Conservation (phyloP, 139 green algal species). For the Prasinococcaceae sp. region DNA sequence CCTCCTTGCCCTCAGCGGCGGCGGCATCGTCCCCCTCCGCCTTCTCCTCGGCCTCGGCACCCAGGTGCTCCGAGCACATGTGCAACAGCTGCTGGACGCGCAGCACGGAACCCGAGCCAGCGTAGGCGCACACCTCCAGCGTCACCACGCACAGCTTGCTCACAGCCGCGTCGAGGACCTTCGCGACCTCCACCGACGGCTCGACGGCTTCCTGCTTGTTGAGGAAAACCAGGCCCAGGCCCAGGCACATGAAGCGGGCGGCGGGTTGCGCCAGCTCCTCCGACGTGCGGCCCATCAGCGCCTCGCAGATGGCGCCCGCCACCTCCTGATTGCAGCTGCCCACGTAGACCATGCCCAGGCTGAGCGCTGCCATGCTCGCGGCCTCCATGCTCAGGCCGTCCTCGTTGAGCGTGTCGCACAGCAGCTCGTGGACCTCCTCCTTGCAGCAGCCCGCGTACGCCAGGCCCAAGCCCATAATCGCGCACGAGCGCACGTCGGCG, state of each 20-base stretch:
- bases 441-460: conserved; percentile 83
- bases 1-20: background rate
- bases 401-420: conserved; percentile 54
- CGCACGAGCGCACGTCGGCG: conserved; percentile 46
- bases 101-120: conserved; percentile 90
- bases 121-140: conserved; percentile 79
- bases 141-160: conserved; percentile 50
- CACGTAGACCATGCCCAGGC: conserved; percentile 79
- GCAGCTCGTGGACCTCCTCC: conserved; percentile 49
- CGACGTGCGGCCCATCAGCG: conserved; percentile 72
- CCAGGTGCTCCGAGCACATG: conserved; percentile 69
- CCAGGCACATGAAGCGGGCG: conserved; percentile 65
- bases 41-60: too few species aligned
- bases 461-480: conserved; percentile 87
- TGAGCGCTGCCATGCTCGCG: conserved; percentile 65
- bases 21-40: conserved; percentile 40
- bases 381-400: conserved; percentile 64
- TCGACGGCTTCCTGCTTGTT: conserved; percentile 73
- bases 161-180: conserved; percentile 70
- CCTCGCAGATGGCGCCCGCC: conserved; percentile 60
- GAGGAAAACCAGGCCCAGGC: conserved; percentile 89
- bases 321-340: conserved; percentile 49
- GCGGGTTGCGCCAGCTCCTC: conserved; percentile 56
- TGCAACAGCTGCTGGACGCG: conserved; percentile 85
- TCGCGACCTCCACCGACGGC: conserved; percentile 79